Conservation (phyloP, 768 basidiomycete genomes). For the Cubamyces lactineus region DNA sequence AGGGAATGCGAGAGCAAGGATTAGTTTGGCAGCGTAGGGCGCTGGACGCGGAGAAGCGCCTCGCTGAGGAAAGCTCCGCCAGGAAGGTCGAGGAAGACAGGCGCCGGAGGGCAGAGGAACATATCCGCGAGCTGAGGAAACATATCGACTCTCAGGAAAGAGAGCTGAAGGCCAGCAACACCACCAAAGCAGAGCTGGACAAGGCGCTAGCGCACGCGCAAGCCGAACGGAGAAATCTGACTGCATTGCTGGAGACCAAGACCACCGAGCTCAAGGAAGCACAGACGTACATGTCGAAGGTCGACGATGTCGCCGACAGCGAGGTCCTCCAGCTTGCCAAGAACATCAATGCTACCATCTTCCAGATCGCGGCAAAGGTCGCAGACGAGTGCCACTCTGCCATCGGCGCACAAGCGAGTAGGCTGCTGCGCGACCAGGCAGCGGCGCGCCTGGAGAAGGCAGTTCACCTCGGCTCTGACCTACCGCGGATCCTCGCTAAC, state of each 20-base stretch:
- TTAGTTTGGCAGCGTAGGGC: background rate
- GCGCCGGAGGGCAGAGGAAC: background rate
- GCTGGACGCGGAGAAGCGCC: background rate
- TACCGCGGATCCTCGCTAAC: background rate
- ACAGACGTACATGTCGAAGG: conserved; percentile 49
- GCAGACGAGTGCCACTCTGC: conserved; percentile 44
- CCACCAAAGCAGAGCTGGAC: background rate
- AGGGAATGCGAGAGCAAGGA: background rate
- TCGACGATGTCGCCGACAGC: conserved; percentile 46
- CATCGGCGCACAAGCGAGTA: background rate
- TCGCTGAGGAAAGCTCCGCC: background rate
- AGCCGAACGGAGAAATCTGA: background rate
- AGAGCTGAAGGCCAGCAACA: background rate
- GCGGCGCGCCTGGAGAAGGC: background rate
- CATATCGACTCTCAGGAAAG: background rate
- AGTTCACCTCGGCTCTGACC: background rate
- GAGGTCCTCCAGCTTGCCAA: conserved; percentile 51
- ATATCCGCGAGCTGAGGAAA: background rate
- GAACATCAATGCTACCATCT: conserved; percentile 50
- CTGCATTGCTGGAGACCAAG: conserved; percentile 36
- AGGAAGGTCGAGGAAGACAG: background rate
- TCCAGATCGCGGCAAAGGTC: conserved; percentile 53
- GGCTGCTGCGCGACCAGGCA: background rate
- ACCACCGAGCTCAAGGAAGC: conserved; percentile 51
- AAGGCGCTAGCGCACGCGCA: conserved; percentile 1